Percentiles rank a stretch among this genome's conserved stretches.
Evolutionary conservation across 2,329 filamentous ascomycete species (phyloP).

Genomic region (Fusarium veterinarium): DNA sequence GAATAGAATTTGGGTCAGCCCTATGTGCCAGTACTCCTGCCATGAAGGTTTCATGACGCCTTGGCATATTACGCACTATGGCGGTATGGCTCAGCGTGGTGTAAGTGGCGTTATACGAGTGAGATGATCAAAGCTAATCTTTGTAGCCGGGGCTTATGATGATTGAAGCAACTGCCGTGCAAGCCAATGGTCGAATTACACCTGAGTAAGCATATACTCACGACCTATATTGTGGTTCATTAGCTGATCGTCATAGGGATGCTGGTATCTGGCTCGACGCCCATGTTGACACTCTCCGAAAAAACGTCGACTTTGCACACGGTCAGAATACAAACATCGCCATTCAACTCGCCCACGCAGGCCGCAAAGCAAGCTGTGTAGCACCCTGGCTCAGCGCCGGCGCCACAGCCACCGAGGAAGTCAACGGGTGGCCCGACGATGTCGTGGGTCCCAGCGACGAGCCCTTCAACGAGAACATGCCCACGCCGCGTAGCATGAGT

Average conservation of each 20-base stretch:
- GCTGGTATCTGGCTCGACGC: slow-evolving; percentile 73
- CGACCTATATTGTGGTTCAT: too few species aligned
- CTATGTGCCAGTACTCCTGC: slow-evolving; percentile 61
- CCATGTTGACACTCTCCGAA: slow-evolving; percentile 70
- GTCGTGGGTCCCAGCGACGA: slow-evolving; percentile 60
- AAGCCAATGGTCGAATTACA: slow-evolving; percentile 77
- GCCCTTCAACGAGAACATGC: slow-evolving; percentile 69
- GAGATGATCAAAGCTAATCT: slow-evolving; percentile 38
- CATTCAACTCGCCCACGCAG: slow-evolving; percentile 78
- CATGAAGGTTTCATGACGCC: slow-evolving; percentile 70
- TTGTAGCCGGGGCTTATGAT: slow-evolving; percentile 68
- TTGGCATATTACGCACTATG: slow-evolving; percentile 80
- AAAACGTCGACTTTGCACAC: slow-evolving; percentile 74
- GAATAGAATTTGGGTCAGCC: slow-evolving; percentile 60
- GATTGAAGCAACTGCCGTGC: slow-evolving; percentile 76
- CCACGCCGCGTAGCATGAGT: slow-evolving; percentile 73
- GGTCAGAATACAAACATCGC: slow-evolving; percentile 73
- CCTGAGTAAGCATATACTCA: slow-evolving; percentile 57
- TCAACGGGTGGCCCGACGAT: slow-evolving; percentile 64
- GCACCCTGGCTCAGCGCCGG: slow-evolving; percentile 65
- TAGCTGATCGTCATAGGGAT: slow-evolving; percentile 60
- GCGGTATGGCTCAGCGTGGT: slow-evolving; percentile 77
- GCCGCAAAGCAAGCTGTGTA: slow-evolving; percentile 64
- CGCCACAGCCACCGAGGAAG: slow-evolving; percentile 59
- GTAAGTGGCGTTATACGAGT: slow-evolving; percentile 47